These are phyloP conservation scores for Thalassiosira oceanica DNA, from an alignment of 352 stramenopile genomes.

Conservation along the genomic window DNA sequence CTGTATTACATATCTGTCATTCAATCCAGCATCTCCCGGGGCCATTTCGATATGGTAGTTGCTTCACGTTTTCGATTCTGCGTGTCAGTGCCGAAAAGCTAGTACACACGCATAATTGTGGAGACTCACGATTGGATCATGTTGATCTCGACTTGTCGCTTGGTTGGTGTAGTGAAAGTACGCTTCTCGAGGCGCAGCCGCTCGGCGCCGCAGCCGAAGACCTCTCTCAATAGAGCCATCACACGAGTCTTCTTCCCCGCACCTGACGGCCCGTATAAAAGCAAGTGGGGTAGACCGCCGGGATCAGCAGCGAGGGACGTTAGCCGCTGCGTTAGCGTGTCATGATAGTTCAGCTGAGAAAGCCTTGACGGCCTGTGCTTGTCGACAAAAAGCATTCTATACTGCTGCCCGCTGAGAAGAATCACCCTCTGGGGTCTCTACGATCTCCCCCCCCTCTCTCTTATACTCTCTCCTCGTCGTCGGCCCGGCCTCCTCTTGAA, in stretches of 20 bases:
- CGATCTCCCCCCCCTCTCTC: too few species aligned
- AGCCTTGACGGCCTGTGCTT: conserved; percentile 95
- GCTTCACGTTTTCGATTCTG: too few species aligned
- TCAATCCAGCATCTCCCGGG: conserved; percentile 93
- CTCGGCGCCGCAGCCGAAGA: conserved; percentile 94
- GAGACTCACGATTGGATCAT: too few species aligned
- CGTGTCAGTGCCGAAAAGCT: too few species aligned
- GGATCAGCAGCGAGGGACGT: conserved; percentile 59
- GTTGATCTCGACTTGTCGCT: conserved; percentile 95
- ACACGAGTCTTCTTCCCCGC: conserved; percentile 98
- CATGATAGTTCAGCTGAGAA: conserved; percentile 90
- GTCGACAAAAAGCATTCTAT: conserved; percentile 97
- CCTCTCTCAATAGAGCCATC: conserved; percentile 90
- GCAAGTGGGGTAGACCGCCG: conserved; percentile 90
- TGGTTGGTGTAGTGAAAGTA: conserved; percentile 93
- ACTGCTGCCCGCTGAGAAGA: too few species aligned
- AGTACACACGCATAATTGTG: too few species aligned
- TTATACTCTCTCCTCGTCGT: too few species aligned
- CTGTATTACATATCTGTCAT: conserved; percentile 96
- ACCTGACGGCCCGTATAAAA: conserved; percentile 97
- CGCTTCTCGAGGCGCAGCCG: conserved; percentile 85
- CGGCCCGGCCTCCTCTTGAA: too few species aligned
- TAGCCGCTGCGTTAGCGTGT: conserved; percentile 88
- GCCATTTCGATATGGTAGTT: conserved; percentile 99
- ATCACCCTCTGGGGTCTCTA: too few species aligned